phyloP scores from a whole-genome alignment of 352 stramenopile genomes.

The Phytophthora sojae region DNA sequence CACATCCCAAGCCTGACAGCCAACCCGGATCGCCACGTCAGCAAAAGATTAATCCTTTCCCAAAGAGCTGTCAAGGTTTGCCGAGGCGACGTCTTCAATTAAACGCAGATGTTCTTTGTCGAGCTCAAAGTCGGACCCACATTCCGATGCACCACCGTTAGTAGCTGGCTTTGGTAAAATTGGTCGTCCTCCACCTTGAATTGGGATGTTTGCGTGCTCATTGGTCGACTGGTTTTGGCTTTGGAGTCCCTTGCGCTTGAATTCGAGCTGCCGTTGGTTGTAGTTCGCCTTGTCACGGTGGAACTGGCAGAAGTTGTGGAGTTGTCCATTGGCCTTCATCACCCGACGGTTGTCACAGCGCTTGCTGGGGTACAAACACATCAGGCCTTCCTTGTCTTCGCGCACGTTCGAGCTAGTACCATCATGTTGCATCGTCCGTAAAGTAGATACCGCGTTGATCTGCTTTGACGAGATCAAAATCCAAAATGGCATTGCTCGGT shows the following conservation, averaged over 20 bases:
- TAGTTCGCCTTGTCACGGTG: conserved; percentile 40
- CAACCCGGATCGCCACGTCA: too few species aligned
- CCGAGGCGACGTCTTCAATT: conserved; percentile 22
- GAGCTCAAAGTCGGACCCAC: conserved; percentile 16
- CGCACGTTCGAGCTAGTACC: background rate
- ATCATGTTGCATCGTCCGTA: conserved; percentile 9
- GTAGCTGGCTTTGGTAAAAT: background rate
- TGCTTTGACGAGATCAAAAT: too few species aligned
- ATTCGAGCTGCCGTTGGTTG: conserved; percentile 27
- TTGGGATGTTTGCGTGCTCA: background rate
- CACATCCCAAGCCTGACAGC: too few species aligned
- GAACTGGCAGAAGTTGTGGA: conserved; percentile 29
- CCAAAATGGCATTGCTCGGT: too few species aligned
- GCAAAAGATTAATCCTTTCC: background rate
- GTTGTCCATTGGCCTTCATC: conserved; percentile 49
- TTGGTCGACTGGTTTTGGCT: background rate
- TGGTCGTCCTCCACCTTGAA: background rate
- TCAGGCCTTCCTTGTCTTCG: background rate
- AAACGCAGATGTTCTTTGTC: conserved; percentile 24
- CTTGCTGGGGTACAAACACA: conserved; percentile 51
- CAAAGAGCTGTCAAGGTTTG: background rate
- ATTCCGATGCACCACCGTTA: background rate
- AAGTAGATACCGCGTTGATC: too few species aligned
- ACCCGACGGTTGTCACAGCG: conserved; percentile 46
- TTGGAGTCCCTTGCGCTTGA: conserved; percentile 2